phyloP scores from a whole-genome alignment of 23 red algal genomes.

The Gracilaria vermiculophylla region DNA sequence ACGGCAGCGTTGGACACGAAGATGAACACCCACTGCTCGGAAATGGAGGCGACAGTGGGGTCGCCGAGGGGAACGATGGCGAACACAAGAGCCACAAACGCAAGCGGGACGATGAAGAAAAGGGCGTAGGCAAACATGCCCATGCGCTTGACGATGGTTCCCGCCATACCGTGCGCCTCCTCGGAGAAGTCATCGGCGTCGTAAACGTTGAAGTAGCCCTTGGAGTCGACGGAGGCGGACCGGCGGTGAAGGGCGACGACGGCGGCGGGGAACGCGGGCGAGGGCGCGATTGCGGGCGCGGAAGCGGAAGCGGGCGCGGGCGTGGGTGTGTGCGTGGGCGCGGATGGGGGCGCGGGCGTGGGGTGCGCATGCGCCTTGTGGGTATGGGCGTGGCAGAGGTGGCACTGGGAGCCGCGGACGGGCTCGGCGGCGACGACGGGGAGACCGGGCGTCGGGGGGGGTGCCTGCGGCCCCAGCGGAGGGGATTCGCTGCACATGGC shows the following conservation, averaged over 20 bases:
- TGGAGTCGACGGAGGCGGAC: neutral
- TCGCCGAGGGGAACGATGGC: slow-evolving; percentile 71
- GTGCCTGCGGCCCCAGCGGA: neutral
- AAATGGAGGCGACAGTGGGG: slow-evolving; percentile 19
- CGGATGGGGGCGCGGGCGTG: neutral
- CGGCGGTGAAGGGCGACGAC: no score
- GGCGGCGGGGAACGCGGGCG: no score
- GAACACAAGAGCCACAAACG: slow-evolving; percentile 53
- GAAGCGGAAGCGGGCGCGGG: no score
- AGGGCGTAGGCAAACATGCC: slow-evolving; percentile 51
- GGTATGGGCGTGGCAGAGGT: neutral
- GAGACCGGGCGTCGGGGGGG: neutral
- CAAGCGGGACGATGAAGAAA: slow-evolving; percentile 65
- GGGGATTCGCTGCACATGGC: neutral
- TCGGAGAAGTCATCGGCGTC: slow-evolving; percentile 17
- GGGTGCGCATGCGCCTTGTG: no score
- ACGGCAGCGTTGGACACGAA: slow-evolving; percentile 59
- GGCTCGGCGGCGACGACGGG: neutral
- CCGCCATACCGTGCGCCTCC: slow-evolving; percentile 47
- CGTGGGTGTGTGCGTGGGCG: no score
- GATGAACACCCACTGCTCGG: slow-evolving; percentile 70
- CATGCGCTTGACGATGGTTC: slow-evolving; percentile 44
- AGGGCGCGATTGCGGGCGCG: no score
- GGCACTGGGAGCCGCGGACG: neutral
- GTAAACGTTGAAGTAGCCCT: slow-evolving; percentile 38